phyloP scores from a whole-genome alignment of 495 filamentous ascomycete species.

The Tuber magnatum region DNA sequence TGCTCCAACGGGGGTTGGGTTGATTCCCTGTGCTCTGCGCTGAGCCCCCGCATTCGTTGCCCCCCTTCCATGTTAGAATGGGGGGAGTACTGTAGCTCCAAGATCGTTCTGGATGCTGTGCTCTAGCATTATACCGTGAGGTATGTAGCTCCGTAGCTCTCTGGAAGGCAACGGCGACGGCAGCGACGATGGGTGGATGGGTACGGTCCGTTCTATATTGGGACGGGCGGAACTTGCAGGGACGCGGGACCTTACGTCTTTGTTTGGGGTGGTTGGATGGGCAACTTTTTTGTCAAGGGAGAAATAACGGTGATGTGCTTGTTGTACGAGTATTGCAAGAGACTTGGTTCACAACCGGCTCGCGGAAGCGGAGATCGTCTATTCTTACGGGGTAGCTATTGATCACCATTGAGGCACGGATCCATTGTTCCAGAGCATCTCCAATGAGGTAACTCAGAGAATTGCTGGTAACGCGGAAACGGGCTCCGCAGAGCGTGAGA shows the following conservation, averaged over 20 bases:
- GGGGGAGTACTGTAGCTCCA: too few relatives aligned
- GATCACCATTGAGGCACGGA: neutral
- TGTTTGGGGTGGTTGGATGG: neutral
- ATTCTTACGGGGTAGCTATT: neutral
- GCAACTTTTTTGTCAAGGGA: neutral
- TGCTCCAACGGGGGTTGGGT: conserved; percentile 22
- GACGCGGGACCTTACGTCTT: too few relatives aligned
- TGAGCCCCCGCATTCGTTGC: too few relatives aligned
- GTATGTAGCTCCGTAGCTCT: too few relatives aligned
- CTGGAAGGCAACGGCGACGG: too few relatives aligned
- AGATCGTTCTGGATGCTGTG: too few relatives aligned
- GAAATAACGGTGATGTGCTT: neutral
- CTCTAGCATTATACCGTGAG: too few relatives aligned
- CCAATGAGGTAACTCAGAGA: neutral
- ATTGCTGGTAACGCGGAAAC: neutral
- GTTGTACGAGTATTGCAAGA: neutral
- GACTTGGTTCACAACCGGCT: neutral
- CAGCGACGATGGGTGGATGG: too few relatives aligned
- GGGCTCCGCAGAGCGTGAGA: neutral
- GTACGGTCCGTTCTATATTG: too few relatives aligned
- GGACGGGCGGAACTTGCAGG: too few relatives aligned
- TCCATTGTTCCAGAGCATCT: neutral
- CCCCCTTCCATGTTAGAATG: too few relatives aligned
- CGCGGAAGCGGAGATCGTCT: neutral
- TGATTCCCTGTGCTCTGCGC: too few relatives aligned